Evolutionary conservation across 371 early-diverging fungal genomes (phyloP), one percentile per base, ranked within the genome.

Genomic region (Actinomortierella ambigua): DNA sequence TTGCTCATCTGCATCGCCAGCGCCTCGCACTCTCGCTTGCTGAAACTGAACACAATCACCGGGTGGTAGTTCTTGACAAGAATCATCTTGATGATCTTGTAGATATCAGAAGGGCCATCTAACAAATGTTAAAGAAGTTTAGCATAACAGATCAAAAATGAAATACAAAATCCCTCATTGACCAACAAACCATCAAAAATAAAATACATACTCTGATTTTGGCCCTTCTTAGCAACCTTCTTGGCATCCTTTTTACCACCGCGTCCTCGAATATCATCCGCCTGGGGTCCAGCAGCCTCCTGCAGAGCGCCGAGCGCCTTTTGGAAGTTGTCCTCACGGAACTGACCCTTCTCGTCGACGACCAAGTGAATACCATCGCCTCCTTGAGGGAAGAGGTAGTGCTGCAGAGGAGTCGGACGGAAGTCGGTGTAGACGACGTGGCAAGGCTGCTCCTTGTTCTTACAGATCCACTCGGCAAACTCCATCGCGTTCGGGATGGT

Each of bases 401-500:
- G 94, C 65, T 98, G 97, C 55, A 99, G 80, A 15, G 99, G 99
- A 0, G 98, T 98, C 3, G 99, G 99, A 53, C 99, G 91, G 82
- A 95, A 99, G 79, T 99, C 98, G 9, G 99, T 99, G 79, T 99
- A 99, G 14, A 99, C 98, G 57, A 99, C 98, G 73, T 99, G 99
- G 69, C 99, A 98, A 9, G 97, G 94, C 67, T 98, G 98, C 51
- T 93, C 85, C 78, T 99, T 97, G 29, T 96, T 92, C 48, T 91
- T 92, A 63, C 94, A 91, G 63, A 99, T 97, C 99, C 99, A 99
- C 79, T 97, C 93, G 11, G 99, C 99, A 87, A 99, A 99, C 79
- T 99, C 95, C 88, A 94, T 92, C 23, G 99, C 99, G 69, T 99
- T 99, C 20, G 99, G 99, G 71, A 99, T 99, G 15, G 99, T 99